phyloP scores from a whole-genome alignment of 192 early-diverging fungal species.

The Podila verticillata region DNA sequence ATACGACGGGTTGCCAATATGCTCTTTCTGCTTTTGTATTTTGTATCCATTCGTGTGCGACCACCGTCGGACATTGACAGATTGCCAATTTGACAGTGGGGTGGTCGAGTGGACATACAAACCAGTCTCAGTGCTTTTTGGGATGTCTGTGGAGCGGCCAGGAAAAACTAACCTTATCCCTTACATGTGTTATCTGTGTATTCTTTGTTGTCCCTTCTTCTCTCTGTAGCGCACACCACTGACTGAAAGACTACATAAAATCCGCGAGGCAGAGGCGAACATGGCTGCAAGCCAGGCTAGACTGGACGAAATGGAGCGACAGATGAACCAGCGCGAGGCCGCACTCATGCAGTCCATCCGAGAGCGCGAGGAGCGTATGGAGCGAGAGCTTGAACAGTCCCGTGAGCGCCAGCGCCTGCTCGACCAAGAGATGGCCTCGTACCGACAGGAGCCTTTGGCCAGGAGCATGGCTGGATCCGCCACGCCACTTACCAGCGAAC shows the following conservation, averaged over 20 bases:
- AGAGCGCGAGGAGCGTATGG: constrained; percentile 19
- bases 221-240: constrained; percentile 8
- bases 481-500: constrained; percentile 36
- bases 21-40: not conserved
- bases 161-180: too few relatives aligned
- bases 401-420: constrained; percentile 9
- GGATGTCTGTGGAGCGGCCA: too few relatives aligned
- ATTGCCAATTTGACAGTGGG: not conserved
- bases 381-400: constrained; percentile 14
- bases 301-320: constrained; percentile 22
- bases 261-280: constrained; percentile 10
- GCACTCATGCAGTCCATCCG: constrained; percentile 7
- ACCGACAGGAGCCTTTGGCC: constrained; percentile 2
- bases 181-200: too few relatives aligned
- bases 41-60: not conserved
- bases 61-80: too few relatives aligned
- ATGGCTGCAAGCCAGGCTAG: constrained; percentile 31
- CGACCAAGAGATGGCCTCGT: constrained; percentile 4
- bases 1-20: not conserved
- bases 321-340: constrained; percentile 31
- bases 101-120: not conserved
- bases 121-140: too few relatives aligned
- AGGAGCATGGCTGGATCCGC: constrained; percentile 3
- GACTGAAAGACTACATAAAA: constrained; percentile 15
- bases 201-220: not conserved